Evolutionary conservation across 164 flowering plant species (phyloP).

Genomic region (Aristolochia californica): DNA sequence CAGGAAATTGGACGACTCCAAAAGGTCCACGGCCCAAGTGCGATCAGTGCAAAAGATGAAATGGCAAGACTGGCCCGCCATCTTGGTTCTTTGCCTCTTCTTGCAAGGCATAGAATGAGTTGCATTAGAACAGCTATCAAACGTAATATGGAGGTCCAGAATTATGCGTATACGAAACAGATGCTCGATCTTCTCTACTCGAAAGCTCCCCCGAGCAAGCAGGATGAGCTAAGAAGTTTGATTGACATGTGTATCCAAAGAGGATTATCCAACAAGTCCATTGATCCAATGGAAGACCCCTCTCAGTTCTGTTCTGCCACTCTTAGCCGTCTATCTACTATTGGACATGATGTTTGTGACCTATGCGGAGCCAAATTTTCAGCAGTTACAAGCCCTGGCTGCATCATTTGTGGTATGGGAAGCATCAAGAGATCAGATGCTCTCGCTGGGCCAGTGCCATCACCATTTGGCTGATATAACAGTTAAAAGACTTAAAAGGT

Average conservation of each 20-base stretch:
- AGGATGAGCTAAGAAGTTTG: slow-evolving; percentile 87
- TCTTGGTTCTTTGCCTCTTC: slow-evolving; percentile 88
- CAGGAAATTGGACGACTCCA: slow-evolving; percentile 94
- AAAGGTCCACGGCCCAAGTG: slow-evolving; percentile 87
- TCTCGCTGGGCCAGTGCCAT: slow-evolving; percentile 54
- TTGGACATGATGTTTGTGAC: slow-evolving; percentile 96
- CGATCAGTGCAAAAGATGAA: slow-evolving; percentile 97
- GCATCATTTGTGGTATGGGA: slow-evolving; percentile 99
- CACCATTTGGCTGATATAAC: slow-evolving; percentile 77
- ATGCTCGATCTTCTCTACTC: slow-evolving; percentile 93
- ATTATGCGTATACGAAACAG: slow-evolving; percentile 80
- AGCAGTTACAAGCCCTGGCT: slow-evolving; percentile 85
- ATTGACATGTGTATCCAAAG: slow-evolving; percentile 84
- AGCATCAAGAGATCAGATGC: slow-evolving; percentile 98
- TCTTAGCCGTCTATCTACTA: slow-evolving; percentile 90
- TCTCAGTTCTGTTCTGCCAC: slow-evolving; percentile 98
- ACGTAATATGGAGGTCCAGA: slow-evolving; percentile 96
- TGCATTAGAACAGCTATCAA: slow-evolving; percentile 96
- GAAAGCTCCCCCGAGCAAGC: slow-evolving; percentile 91
- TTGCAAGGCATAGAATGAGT: slow-evolving; percentile 82
- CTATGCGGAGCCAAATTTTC: slow-evolving; percentile 97
- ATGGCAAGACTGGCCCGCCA: slow-evolving; percentile 97
- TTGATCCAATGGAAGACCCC: slow-evolving; percentile 94
- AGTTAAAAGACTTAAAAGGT: too few species aligned
- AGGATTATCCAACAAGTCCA: slow-evolving; percentile 85